Base-by-base conservation (phyloP, 306 rosid species). In the Carpinus viminea region DNA sequence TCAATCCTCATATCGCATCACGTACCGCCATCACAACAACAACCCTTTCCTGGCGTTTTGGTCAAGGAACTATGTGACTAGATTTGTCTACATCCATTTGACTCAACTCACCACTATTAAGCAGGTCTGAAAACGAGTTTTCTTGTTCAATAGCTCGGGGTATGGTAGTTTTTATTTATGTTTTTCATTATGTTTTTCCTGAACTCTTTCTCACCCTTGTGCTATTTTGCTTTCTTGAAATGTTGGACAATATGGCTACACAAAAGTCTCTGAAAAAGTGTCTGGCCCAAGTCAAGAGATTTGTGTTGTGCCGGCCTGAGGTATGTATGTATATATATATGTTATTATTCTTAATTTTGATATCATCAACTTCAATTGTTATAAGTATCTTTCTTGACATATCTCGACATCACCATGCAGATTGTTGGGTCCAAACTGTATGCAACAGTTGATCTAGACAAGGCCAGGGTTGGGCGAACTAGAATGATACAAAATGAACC, bases 391-490 rank as follows among this genome's bases (percentile, higher is more conserved):
- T 48, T 54, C 55, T 13, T n/a, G 51, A 72, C 71, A 74, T 34
- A 48, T 36, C 1, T 59, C 68, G 57, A 72, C 3, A 5, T 56
- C 3, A 5, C 62, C 38, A 78, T 73, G 82, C 60, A 95, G 97
- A 84, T 91, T 74, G 86, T 83, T 54, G 97, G 93, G 36, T 78
- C 90, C 11, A 82, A 87, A 79, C 86, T 91, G 36, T 91, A 95
- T 82, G 96, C 99, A 77, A 86, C 96, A 50, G 85, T 95, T 52
- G 97, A 95, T 89, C 82, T 93, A 48, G 99, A 87, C 17, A 91
- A 83, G 74, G 93, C 93, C 3, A 83, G 96, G 46, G 92, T 86
- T 18, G 91, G 83, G 2, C 56, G 85, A 12, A 95, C 96, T 0
- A 81, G 87, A 74, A 81, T 82, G 86, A 51, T 91, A 16, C 21